Base-by-base conservation (phyloP, 2,329 filamentous ascomycete species). In the Cladosporium cucumerinum region DNA sequence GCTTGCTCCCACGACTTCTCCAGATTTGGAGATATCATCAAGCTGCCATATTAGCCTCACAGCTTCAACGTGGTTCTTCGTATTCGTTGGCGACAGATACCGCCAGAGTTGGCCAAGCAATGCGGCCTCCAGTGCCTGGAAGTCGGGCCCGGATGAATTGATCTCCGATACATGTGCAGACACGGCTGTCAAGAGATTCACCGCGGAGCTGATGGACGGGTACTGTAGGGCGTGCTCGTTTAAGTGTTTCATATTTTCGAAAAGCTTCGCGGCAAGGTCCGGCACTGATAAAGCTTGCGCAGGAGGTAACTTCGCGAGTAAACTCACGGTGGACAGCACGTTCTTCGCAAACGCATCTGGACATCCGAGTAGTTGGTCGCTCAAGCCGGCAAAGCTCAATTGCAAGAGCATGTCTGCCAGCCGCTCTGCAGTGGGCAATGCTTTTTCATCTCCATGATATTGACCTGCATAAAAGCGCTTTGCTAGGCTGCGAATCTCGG, bases 11-110 rank as follows among this genome's bases (percentile, higher is more conserved):
- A 72, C 26, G 12, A 57, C 63, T 51, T 72, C 70, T 25, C 55
- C 58, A 14, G 68, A 43, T 21, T 65, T 48, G 2, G 69, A 23
- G n/a, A 72, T 54, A 14, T 69, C 67, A 70, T 98, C 93, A 60
- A 99, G 80, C 69, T 92, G 87, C 91, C 95, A 96, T 46, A 99
- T 80, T 70, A 88, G 89, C 65, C 91, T 87, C 10, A 96, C 91
- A 21, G 93, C 89, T 79, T 99, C 96, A 34, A 99, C 93, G 73
- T 98, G 95, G 70, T 94, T 96, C 74, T 97, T 97, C 0, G 93
- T 93, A 67, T 89, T 88, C 14, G 88, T 84, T n/a, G 91, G 89
- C 0, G 92, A 91, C 46, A 99, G 79, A 72, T 91, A 92, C 5
- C 81, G 18, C 62, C 62, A 64, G 2, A 64, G 39, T 1, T 64